Evolutionary conservation across 164 flowering plant species (phyloP).

Genomic region (Cinnamomum chago): DNA sequence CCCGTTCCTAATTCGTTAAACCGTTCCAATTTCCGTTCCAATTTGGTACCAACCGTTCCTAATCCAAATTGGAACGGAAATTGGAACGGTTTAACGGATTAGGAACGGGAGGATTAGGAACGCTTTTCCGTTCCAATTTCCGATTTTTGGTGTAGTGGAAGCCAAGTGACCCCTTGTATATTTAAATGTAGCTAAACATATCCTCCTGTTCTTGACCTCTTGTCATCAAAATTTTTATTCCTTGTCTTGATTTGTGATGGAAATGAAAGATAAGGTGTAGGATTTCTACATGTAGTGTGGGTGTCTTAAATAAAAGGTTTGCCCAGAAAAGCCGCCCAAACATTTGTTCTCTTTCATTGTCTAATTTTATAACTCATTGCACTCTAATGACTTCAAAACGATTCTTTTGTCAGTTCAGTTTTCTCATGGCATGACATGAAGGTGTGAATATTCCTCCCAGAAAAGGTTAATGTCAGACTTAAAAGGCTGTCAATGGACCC

Average conservation of each 20-base stretch:
- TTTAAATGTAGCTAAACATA: neutral
- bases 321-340: slow-evolving; percentile 8
- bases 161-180: neutral
- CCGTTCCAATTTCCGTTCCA: too few species aligned
- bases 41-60: too few species aligned
- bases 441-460: slow-evolving; percentile 23
- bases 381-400: neutral
- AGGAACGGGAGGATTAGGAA: too few species aligned
- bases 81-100: too few species aligned
- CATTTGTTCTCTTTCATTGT: slow-evolving; percentile 19
- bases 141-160: too few species aligned
- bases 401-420: neutral
- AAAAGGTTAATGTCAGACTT: too few species aligned
- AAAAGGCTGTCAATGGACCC: too few species aligned
- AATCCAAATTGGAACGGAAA: too few species aligned
- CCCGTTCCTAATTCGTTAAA: too few species aligned
- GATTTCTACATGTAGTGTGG: slow-evolving; percentile 10
- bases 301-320: slow-evolving; percentile 9
- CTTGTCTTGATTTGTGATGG: neutral
- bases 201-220: slow-evolving; percentile 16
- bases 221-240: slow-evolving; percentile 2
- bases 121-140: too few species aligned
- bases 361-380: slow-evolving; percentile 9
- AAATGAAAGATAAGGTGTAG: slow-evolving; percentile 3
- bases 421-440: slow-evolving; percentile 24